phyloP scores from a whole-genome alignment of 179 eudicot species.

The Drosera spatulata region DNA sequence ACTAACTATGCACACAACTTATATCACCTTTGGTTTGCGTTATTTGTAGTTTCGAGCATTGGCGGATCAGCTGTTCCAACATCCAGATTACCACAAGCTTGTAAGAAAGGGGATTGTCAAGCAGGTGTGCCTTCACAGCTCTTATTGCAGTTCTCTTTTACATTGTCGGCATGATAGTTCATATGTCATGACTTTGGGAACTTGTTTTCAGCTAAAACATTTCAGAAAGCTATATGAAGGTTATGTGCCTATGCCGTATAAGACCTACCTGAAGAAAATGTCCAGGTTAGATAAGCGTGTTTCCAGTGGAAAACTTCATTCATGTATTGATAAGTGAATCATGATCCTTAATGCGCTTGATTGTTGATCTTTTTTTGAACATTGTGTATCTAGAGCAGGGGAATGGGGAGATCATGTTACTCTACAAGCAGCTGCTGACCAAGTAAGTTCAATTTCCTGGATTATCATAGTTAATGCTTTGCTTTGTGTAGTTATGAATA shows the following conservation, averaged over 20 bases:
- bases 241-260: constrained; percentile 76
- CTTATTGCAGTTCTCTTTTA: neutral
- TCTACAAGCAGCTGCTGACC: constrained; percentile 80
- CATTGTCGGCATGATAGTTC: too few species aligned
- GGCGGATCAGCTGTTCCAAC: constrained; percentile 66
- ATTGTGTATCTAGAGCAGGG: constrained; percentile 32
- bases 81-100: constrained; percentile 65
- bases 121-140: constrained; percentile 30
- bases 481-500: too few species aligned
- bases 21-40: neutral
- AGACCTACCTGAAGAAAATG: constrained; percentile 58
- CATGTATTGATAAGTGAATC: neutral
- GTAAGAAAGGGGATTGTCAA: constrained; percentile 55
- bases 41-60: constrained; percentile 63
- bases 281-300: constrained; percentile 36
- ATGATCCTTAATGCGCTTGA: neutral
- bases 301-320: neutral
- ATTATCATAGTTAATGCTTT: too few species aligned
- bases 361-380: constrained; percentile 1
- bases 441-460: constrained; percentile 27
- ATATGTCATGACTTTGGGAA: neutral
- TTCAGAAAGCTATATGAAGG: constrained; percentile 53
- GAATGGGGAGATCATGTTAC: constrained; percentile 92
- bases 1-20: neutral
- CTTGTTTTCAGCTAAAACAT: constrained; percentile 46